phyloP scores from a whole-genome alignment of 2,329 filamentous ascomycete species.

The Tolypocladium capitatum region DNA sequence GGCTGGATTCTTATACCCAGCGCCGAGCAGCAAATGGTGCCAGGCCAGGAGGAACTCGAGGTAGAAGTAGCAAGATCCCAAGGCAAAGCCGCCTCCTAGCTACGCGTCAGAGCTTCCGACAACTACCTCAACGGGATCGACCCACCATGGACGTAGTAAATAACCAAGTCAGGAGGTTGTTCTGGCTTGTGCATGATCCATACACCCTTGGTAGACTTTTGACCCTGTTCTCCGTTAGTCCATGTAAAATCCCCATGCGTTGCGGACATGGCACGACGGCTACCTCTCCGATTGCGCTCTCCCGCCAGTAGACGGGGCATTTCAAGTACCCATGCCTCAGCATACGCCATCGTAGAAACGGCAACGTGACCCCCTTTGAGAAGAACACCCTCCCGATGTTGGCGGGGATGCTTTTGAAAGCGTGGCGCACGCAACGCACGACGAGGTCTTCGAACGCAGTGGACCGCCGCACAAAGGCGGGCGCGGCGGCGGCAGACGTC shows the following conservation, averaged over 20 bases:
- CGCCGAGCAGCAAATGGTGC: constrained; percentile 48
- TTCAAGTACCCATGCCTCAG: constrained; percentile 54
- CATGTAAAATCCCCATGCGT: not conserved
- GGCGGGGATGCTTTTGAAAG: constrained; percentile 58
- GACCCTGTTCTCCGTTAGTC: constrained; percentile 12
- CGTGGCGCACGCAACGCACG: constrained; percentile 64
- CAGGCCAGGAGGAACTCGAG: constrained; percentile 69
- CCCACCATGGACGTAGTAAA: constrained; percentile 70
- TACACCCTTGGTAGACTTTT: constrained; percentile 43
- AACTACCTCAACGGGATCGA: not conserved
- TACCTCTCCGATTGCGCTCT: constrained; percentile 22
- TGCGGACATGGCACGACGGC: not conserved
- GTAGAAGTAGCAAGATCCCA: constrained; percentile 76
- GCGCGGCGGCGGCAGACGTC: constrained; percentile 16
- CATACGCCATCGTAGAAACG: constrained; percentile 65
- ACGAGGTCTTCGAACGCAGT: constrained; percentile 66
- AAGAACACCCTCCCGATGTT: constrained; percentile 65
- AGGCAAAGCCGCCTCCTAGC: constrained; percentile 64
- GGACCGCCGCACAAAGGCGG: constrained; percentile 55
- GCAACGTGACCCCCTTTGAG: constrained; percentile 56
- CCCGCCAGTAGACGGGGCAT: constrained; percentile 51
- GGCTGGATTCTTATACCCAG: constrained; percentile 61
- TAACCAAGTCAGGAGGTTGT: constrained; percentile 55
- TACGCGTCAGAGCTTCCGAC: not conserved
- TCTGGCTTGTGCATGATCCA: constrained; percentile 54